Percentiles rank a stretch among this genome's conserved stretches.
These are phyloP conservation scores for Aechmea fasciata DNA, from an alignment of 176 grass and related monocot genomes.

Conservation along the genomic window DNA sequence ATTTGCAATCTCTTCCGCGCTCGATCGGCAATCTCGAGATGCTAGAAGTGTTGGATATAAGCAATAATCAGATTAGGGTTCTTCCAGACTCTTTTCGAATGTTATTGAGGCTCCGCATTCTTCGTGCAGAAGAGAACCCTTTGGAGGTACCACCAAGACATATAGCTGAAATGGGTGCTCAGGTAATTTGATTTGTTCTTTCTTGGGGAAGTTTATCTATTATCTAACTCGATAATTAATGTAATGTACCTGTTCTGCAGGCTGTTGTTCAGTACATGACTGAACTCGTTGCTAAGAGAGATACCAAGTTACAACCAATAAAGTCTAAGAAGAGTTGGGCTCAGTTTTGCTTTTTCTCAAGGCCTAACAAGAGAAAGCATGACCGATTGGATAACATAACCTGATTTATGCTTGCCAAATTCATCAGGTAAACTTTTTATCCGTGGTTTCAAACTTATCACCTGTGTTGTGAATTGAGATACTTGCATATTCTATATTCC, in stretches of 20 bases:
- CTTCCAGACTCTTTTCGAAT: constrained; percentile 85
- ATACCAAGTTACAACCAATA: constrained; percentile 37
- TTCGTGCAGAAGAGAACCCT: constrained; percentile 85
- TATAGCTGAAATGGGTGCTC: constrained; percentile 74
- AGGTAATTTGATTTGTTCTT: constrained; percentile 38
- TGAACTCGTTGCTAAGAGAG: constrained; percentile 51
- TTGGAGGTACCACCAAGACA: constrained; percentile 87
- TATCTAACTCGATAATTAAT: constrained; percentile 12
- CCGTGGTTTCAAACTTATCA: not conserved
- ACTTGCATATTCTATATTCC: too few species aligned
- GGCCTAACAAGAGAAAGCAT: constrained; percentile 95
- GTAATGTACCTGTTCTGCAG: constrained; percentile 26
- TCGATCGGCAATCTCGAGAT: constrained; percentile 96
- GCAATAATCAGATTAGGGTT: constrained; percentile 92
- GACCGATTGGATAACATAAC: constrained; percentile 38
- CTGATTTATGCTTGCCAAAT: constrained; percentile 28
- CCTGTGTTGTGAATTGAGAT: not conserved
- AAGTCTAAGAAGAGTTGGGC: constrained; percentile 69
- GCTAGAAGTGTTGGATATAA: constrained; percentile 95
- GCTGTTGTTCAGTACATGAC: constrained; percentile 83
- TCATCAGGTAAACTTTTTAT: not conserved
- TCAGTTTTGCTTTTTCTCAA: constrained; percentile 78
- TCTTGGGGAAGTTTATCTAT: not conserved
- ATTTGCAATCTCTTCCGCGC: constrained; percentile 70
- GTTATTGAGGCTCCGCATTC: constrained; percentile 50